Percentiles rank a stretch among this genome's conserved stretches.
Evolutionary conservation across 139 green algal species (phyloP).

Genomic region (Volvox africanus): DNA sequence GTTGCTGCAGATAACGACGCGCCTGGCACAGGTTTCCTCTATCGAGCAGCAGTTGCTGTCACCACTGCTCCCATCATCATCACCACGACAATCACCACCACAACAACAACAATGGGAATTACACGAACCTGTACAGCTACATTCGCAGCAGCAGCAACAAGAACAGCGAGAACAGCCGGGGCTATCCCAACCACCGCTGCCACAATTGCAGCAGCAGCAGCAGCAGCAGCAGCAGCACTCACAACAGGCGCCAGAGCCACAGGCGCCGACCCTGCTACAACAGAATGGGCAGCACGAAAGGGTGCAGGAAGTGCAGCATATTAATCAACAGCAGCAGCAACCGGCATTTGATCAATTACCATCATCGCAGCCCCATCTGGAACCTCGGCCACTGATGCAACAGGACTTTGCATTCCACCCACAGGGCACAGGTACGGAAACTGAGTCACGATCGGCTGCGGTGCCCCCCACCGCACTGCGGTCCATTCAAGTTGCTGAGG

Average conservation of each 20-base stretch:
- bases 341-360: background rate
- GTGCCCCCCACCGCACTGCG: too few relatives aligned
- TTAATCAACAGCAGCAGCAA: background rate
- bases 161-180: background rate
- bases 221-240: background rate
- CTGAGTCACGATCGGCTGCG: background rate
- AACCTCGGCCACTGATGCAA: too few relatives aligned
- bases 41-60: background rate
- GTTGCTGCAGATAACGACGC: background rate
- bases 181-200: background rate
- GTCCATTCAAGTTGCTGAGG: background rate
- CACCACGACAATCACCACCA: background rate
- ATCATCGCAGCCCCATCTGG: too few relatives aligned
- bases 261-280: background rate
- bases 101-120: background rate
- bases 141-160: background rate
- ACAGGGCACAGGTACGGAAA: background rate
- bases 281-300: background rate
- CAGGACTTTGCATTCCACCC: background rate
- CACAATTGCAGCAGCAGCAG: background rate
- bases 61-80: too few relatives aligned
- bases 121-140: background rate
- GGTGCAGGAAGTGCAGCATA: conserved; percentile 11
- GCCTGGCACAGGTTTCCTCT: background rate
- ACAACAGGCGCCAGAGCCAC: background rate